These are phyloP conservation scores for Tricholoma flavovirens DNA, from an alignment of 768 basidiomycete genomes.

Conservation along the genomic window DNA sequence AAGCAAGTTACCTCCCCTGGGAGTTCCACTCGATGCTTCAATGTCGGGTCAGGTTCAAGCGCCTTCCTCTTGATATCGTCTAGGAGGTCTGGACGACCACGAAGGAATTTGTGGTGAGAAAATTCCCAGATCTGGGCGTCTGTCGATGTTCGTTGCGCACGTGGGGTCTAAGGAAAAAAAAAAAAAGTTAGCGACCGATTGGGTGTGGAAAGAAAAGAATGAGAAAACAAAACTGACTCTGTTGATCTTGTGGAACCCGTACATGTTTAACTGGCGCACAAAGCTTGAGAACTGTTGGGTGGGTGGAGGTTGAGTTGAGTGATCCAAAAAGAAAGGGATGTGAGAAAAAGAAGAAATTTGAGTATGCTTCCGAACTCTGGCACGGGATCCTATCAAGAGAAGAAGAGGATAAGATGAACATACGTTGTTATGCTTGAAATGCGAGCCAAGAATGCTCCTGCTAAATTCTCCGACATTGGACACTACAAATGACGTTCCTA, in stretches of 20 bases:
- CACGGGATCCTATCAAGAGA: neutral
- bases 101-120: conserved; percentile 80
- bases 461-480: conserved; percentile 85
- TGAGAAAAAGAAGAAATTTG: neutral
- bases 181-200: neutral
- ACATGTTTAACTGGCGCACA: conserved; percentile 94
- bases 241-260: conserved; percentile 93
- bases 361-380: neutral
- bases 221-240: conserved; percentile 42
- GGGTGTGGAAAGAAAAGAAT: neutral
- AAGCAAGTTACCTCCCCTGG: conserved; percentile 60
- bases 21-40: conserved; percentile 70
- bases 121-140: conserved; percentile 88
- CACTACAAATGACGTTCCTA: conserved; percentile 80
- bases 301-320: neutral
- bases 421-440: conserved; percentile 90
- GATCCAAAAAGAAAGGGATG: neutral
- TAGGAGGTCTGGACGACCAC: conserved; percentile 72
- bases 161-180: conserved; percentile 51
- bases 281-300: conserved; percentile 80
- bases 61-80: conserved; percentile 87
- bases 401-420: conserved; percentile 20
- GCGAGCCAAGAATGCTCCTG: conserved; percentile 74
- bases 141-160: conserved; percentile 74
- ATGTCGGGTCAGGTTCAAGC: conserved; percentile 68